Conservation (phyloP, 768 basidiomycete species). For the Calocybe gangraenosa region DNA sequence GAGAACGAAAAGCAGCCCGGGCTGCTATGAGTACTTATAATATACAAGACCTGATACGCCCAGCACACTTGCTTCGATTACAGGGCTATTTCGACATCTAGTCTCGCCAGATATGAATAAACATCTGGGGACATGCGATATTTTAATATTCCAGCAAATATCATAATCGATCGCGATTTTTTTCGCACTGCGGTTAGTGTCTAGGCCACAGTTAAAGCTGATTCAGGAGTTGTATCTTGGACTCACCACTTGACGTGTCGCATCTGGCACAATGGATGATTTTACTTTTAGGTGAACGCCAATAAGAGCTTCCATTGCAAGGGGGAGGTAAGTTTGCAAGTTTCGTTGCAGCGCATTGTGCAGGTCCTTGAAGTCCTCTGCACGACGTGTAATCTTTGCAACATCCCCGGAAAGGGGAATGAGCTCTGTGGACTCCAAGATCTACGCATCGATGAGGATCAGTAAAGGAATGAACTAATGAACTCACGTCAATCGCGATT, state of each 20-base stretch:
- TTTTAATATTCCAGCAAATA: slow-evolving; percentile 83
- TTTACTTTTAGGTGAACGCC: slow-evolving; percentile 78
- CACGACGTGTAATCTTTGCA: slow-evolving; percentile 75
- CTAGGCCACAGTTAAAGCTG: slow-evolving; percentile 29
- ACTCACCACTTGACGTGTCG: slow-evolving; percentile 72
- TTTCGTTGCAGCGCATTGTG: slow-evolving; percentile 88
- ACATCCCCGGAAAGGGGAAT: slow-evolving; percentile 86
- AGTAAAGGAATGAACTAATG: slow-evolving; percentile 1
- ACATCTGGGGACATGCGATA: slow-evolving; percentile 90
- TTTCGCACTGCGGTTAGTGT: slow-evolving; percentile 64
- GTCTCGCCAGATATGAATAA: slow-evolving; percentile 79
- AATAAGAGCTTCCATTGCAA: slow-evolving; percentile 91
- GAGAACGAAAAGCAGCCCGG: too few relatives aligned
- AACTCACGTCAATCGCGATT: slow-evolving; percentile 73
- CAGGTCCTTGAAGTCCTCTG: slow-evolving; percentile 85
- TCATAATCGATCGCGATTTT: slow-evolving; percentile 82
- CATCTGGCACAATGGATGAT: slow-evolving; percentile 64
- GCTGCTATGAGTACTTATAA: background rate
- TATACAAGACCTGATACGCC: background rate
- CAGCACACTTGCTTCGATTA: slow-evolving; percentile 26
- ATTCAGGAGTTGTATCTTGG: slow-evolving; percentile 5
- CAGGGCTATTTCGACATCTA: slow-evolving; percentile 84
- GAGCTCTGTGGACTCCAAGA: slow-evolving; percentile 83
- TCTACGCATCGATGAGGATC: slow-evolving; percentile 34
- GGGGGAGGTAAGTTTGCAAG: slow-evolving; percentile 79